Evolutionary conservation across 1,284 basidiomycete genomes (phyloP).

Genomic region (Cryptococcus sp.): DNA sequence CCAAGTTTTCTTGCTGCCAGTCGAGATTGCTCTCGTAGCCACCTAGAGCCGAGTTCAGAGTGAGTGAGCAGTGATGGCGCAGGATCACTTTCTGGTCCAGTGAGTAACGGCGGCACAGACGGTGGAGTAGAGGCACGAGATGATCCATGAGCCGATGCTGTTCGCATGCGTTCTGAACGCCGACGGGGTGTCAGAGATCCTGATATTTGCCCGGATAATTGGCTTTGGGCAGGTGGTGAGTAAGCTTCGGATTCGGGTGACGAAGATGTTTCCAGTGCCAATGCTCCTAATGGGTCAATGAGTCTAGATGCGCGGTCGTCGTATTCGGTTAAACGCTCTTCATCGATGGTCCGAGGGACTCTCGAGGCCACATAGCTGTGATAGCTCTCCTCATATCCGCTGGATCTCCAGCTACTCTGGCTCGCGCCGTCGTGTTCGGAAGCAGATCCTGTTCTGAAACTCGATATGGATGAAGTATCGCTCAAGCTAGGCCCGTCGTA

Average conservation of each 20-base stretch:
- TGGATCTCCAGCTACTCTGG: constrained; percentile 26
- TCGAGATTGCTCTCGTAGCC: constrained; percentile 78
- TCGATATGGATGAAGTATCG: constrained; percentile 73
- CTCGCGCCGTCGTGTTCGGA: constrained; percentile 16
- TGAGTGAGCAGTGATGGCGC: constrained; percentile 40
- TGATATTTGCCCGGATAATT: neutral
- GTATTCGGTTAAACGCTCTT: constrained; percentile 2
- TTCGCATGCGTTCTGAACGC: constrained; percentile 4
- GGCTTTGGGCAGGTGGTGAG: too few species aligned
- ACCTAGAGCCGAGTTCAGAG: constrained; percentile 67
- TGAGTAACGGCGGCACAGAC: constrained; percentile 11
- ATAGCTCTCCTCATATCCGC: constrained; percentile 15
- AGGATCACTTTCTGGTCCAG: constrained; percentile 29
- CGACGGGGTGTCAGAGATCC: constrained; percentile 8
- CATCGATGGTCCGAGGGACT: constrained; percentile 8
- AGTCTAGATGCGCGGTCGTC: constrained; percentile 5
- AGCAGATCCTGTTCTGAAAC: constrained; percentile 53
- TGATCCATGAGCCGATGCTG: neutral
- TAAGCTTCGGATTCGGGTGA: neutral
- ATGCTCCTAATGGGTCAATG: neutral
- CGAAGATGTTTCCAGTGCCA: neutral
- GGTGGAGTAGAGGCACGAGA: neutral
- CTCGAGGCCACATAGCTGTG: neutral
- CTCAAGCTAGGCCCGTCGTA: constrained; percentile 89
- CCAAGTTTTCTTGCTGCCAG: constrained; percentile 36